Evolutionary conservation across 2,329 filamentous ascomycete genomes (phyloP).

Genomic region (Trichoderma cornu-damae): DNA sequence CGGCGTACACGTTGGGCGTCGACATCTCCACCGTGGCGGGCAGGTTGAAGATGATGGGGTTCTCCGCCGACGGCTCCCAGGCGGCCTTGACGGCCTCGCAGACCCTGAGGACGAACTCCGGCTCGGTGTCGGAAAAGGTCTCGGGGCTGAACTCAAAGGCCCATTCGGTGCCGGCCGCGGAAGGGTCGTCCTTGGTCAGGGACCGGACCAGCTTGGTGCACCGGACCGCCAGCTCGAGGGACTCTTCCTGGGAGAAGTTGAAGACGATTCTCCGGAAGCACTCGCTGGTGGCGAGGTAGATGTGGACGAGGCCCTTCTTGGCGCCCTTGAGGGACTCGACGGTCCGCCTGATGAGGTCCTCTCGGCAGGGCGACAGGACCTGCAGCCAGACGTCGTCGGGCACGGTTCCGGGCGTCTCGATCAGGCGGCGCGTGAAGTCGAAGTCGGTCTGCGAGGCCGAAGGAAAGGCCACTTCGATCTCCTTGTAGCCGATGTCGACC

Average conservation of each 20-base stretch:
- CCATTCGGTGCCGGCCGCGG: constrained; percentile 59
- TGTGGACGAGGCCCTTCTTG: constrained; percentile 91
- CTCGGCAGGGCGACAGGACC: constrained; percentile 85
- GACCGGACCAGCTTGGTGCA: constrained; percentile 83
- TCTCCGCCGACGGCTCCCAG: constrained; percentile 76
- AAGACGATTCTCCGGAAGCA: constrained; percentile 94
- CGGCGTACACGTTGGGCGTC: constrained; percentile 92
- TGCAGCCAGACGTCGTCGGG: constrained; percentile 90
- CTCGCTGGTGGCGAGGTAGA: constrained; percentile 93
- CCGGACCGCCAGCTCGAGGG: constrained; percentile 71
- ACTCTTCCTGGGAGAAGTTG: constrained; percentile 76
- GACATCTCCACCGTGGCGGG: constrained; percentile 94
- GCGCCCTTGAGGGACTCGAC: constrained; percentile 83
- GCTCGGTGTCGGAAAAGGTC: constrained; percentile 83
- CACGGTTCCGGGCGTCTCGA: constrained; percentile 76
- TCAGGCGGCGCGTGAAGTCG: constrained; percentile 82
- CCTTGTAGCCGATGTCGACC: constrained; percentile 87
- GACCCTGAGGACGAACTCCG: constrained; percentile 75
- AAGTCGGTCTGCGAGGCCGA: constrained; percentile 94
- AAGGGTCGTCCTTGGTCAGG: constrained; percentile 75
- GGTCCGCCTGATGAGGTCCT: constrained; percentile 83
- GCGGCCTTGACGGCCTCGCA: constrained; percentile 92
- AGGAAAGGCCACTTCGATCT: constrained; percentile 95
- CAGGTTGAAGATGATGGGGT: constrained; percentile 92
- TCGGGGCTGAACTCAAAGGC: constrained; percentile 80